Conservation (phyloP, 768 basidiomycete genomes). For the Mrakia frigida region DNA sequence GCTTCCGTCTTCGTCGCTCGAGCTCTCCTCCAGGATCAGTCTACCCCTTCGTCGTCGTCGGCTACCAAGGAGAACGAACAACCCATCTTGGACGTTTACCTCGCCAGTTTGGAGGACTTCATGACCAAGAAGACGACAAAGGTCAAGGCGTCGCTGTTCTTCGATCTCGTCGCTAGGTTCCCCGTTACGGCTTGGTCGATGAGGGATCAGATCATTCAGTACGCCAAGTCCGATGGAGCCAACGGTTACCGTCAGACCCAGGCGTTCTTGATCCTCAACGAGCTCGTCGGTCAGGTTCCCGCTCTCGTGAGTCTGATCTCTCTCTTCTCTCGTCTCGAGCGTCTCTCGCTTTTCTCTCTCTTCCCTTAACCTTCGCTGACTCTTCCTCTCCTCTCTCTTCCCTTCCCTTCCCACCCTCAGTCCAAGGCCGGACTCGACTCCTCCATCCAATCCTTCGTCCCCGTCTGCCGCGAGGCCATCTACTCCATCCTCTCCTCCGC, state of each 20-base stretch:
- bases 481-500: slow-evolving; percentile 25
- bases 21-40: slow-evolving; percentile 47
- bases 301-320: slow-evolving; percentile 39
- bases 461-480: slow-evolving; percentile 51
- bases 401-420: slow-evolving; percentile 32
- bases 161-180: slow-evolving; percentile 66
- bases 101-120: slow-evolving; percentile 65
- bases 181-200: slow-evolving; percentile 63
- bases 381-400: slow-evolving; percentile 40
- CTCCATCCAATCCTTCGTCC: slow-evolving; percentile 54
- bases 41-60: slow-evolving; percentile 25
- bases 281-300: slow-evolving; percentile 57
- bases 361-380: neutral
- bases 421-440: slow-evolving; percentile 43
- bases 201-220: slow-evolving; percentile 56
- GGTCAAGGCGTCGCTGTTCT: slow-evolving; percentile 67
- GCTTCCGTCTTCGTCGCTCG: slow-evolving; percentile 67
- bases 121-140: slow-evolving; percentile 72
- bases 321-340: neutral
- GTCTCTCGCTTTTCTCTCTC: neutral
- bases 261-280: slow-evolving; percentile 64
- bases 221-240: slow-evolving; percentile 54
- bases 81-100: slow-evolving; percentile 55
- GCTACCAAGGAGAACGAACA: slow-evolving; percentile 32
- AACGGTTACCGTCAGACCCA: slow-evolving; percentile 75